Evolutionary conservation across 1,284 basidiomycete species (phyloP), one percentile per base, ranked within the genome.

Genomic region (Irpex rosettiformis): DNA sequence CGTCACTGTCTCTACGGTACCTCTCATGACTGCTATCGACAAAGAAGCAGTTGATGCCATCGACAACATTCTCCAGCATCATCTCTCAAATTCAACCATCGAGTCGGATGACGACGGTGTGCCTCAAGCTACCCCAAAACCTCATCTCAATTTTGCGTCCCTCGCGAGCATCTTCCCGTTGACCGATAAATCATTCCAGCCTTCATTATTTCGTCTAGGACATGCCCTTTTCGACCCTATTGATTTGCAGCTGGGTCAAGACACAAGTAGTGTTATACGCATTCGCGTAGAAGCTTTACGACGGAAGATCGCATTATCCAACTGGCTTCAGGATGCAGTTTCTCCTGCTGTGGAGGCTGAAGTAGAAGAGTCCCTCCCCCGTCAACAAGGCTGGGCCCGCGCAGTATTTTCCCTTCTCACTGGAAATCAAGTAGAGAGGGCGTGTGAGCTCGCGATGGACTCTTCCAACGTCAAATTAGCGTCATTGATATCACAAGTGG

Each of bases 161-260:
- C 94, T 96, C 67, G 79, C 84, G 2, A 73, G 81, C 2, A 77
- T 91, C 16, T 96, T 94, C 70, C 82, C 89, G 8, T 69, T 84
- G 22, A 84, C 84, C 43, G 91, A 96, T 67, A 79, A 81, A 16
- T 86, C 90, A 0, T 85, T 86, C 64, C 89, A 93, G 67, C 89
- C 94, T 1, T 83, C 82, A 11, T 71, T 98, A 25, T 98, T 96
- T 79, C 86, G 90, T 24, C 83, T 99, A 0, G 94, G 94, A 4
- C 83, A 84, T n/a, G 93, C 94, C 0, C 79, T 99, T 0, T 99
- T 98, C 69, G 97, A 99, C 73, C 80, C 84, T 28, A 78, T 96
- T 30, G 79, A 85, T 45, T 77, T 93, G n/a, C 82, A 82, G 7
- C 72, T 90, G 0, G 74, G 76, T 7, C 73, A 73, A n/a, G 75